Base-by-base conservation (phyloP, 805 yeast species). In the Starmerella lactis-condensi region DNA sequence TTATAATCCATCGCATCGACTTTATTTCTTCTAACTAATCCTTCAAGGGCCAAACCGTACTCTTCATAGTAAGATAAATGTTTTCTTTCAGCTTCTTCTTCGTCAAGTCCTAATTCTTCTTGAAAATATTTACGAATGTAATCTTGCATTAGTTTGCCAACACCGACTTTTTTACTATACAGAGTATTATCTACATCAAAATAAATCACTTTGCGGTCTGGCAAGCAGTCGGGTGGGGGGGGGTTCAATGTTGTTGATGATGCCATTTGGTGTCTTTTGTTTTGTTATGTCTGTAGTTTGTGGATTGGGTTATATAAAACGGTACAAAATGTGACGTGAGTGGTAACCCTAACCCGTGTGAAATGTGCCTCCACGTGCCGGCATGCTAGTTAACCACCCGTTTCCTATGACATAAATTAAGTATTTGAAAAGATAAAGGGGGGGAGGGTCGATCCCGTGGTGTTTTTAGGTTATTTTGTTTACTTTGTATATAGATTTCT, bases 131-230 rank as follows among this genome's bases (percentile, higher is more conserved):
- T 58, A 41, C 78, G 85, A 43, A 89, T 85, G 38, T 72, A 72
- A 12, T 67, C 70, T 46, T 76, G 92, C 95, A 85, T 85, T 53
- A 79, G 50, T 43, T 76, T 89, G 45, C 75, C 91, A 44, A 85
- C 76, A 50, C 64, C 63, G 16, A 77, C 66, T 1, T 81, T 70
- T 35, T 82, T 60, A 32, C 67, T 64, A 55, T 85, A 85, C 19
- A 85, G 63, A 22, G 95, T 82, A 52, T 85, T 85, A 58, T 85
- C 98, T 33, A 85, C 81, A 51, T 85, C 98, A 46, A 85, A 85
- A 54, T 72, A 81, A 55, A 89, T 78, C 5, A 51, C 53, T 14
- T 24, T 29, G 12, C 41, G 38, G 25, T 36, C 21, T 15, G 29
- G 27, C 6, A 9, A 19, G 20, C 36, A 27, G 22, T 30, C 21